A percentile compares a stretch with the other conserved stretches of the same genome.
Conservation (phyloP, 768 basidiomycete species). For the Kwoniella sp. region DNA sequence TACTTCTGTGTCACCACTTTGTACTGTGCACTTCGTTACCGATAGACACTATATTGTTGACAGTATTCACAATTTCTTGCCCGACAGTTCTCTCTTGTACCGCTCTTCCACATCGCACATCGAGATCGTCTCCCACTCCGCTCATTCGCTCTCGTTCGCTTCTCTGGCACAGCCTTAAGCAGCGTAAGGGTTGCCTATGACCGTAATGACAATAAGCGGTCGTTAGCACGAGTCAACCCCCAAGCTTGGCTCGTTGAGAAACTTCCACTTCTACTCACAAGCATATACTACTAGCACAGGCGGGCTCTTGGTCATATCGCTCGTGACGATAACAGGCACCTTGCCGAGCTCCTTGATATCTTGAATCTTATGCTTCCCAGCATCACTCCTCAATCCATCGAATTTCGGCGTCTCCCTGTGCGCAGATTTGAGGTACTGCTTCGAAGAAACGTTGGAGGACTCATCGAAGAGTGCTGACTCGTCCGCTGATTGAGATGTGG, state of each 20-base stretch:
- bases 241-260: too few relatives aligned
- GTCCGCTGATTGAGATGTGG: constrained; percentile 76
- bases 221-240: too few relatives aligned
- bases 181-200: background rate
- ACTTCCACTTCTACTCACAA: constrained; percentile 33
- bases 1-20: too few relatives aligned
- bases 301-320: constrained; percentile 91
- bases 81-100: too few relatives aligned
- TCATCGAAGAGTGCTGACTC: constrained; percentile 79
- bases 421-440: constrained; percentile 75
- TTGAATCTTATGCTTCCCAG: constrained; percentile 88
- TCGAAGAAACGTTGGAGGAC: constrained; percentile 64
- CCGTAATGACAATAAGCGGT: background rate
- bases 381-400: constrained; percentile 68
- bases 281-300: constrained; percentile 96
- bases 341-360: constrained; percentile 91
- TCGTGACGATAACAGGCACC: constrained; percentile 91
- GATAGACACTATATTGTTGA: too few relatives aligned
- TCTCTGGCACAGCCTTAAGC: background rate
- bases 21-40: too few relatives aligned
- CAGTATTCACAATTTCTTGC: too few relatives aligned
- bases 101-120: too few relatives aligned
- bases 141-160: too few relatives aligned
- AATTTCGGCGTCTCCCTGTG: constrained; percentile 69
- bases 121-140: too few relatives aligned